Evolutionary conservation across 352 stramenopile genomes (phyloP).

Genomic region (Elongisporangium undulatum): DNA sequence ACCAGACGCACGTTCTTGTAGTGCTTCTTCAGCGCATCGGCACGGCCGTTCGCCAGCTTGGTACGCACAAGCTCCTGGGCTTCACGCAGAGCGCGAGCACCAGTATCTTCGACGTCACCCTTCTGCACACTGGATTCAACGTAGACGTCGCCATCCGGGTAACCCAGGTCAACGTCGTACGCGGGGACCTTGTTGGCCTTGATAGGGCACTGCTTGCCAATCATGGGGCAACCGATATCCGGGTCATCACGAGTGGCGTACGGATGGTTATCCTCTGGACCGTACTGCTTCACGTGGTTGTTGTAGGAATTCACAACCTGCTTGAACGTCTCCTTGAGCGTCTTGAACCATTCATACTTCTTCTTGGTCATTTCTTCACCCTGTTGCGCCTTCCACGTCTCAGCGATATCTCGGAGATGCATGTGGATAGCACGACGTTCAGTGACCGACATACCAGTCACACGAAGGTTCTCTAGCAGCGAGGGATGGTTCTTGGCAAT

Average conservation of each 20-base stretch:
- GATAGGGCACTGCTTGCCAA: constrained; percentile 90
- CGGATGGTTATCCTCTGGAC: constrained; percentile 82
- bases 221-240: constrained; percentile 79
- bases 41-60: constrained; percentile 73
- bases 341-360: constrained; percentile 92
- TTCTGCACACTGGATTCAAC: constrained; percentile 69
- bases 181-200: constrained; percentile 74
- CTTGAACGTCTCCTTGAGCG: constrained; percentile 92
- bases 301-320: constrained; percentile 90
- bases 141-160: constrained; percentile 76
- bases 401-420: constrained; percentile 80
- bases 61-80: constrained; percentile 46
- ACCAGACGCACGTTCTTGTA: constrained; percentile 83
- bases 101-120: constrained; percentile 63
- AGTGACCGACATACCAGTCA: constrained; percentile 88
- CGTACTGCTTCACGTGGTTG: constrained; percentile 88
- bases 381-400: constrained; percentile 86
- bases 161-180: constrained; percentile 81
- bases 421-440: constrained; percentile 87
- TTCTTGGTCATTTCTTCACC: constrained; percentile 91
- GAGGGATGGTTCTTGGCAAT: constrained; percentile 89
- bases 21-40: constrained; percentile 81
- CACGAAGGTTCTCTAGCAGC: constrained; percentile 87
- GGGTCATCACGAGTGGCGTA: constrained; percentile 83
- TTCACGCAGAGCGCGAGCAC: constrained; percentile 60